Evolutionary conservation across 2,329 filamentous ascomycete genomes (phyloP), one percentile per base, ranked within the genome.

Genomic region (Pseudogymnoascus sp.): DNA sequence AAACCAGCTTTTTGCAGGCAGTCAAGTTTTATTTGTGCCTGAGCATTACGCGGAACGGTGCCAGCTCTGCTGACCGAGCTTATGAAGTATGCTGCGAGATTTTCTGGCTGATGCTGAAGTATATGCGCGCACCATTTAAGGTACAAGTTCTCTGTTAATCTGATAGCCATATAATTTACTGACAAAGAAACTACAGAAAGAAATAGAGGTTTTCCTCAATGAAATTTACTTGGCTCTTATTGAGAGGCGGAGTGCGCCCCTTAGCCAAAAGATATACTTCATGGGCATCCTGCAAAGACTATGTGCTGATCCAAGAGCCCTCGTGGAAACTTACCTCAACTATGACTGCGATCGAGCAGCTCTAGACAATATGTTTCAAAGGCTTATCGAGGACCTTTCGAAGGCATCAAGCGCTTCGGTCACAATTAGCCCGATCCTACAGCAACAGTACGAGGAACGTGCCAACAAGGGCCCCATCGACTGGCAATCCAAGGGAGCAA

Each of bases 41-140:
- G 41, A 96, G 92, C 75, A 85, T 99, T 68, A 97, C 92, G 62
- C 86, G 93, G 60, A 99, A 99, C 72, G 95, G 93, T 15, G 91
- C 94, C 12, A 97, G 93, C 76, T 93, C 92, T 4, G 90, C 96
- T 44, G 90, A 91, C 66, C 85, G 85, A 67, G 92, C 99, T 0
- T 99, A 97, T 71, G 93, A 97, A 71, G 91, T 97, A 42, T 93
- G 91, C 73, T 92, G 90, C 70, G 94, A 99, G 74, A 96, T 97
- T 31, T 99, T 99, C 74, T 99, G 92, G 92, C 81, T 97, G 63
- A 96, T 97, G 88, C 78, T 97, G 44, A 96, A 95, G 73, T 89
- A 91, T 69, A 89, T 99, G 85, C 86, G 95, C 65, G 89, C 94
- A 2, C 89, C 92, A 65, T 89, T 99, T 76, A 99, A 99, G 86